Evolutionary conservation across 2,329 filamentous ascomycete genomes (phyloP).

Genomic region (Trichoderma afroharzianum): DNA sequence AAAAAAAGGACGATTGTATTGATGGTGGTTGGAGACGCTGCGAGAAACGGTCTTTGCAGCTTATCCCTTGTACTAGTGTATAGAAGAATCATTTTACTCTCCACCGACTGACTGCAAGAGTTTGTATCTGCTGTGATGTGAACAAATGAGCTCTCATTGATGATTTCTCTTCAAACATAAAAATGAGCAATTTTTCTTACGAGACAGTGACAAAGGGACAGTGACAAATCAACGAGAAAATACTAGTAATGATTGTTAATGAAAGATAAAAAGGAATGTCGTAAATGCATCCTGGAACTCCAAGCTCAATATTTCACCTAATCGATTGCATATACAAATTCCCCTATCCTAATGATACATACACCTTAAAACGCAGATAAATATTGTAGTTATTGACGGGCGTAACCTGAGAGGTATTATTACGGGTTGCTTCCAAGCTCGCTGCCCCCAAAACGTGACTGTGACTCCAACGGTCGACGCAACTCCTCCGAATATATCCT

Average conservation of each 20-base stretch:
- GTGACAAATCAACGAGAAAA: not conserved
- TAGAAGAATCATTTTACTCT: constrained; percentile 32
- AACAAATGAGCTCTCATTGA: not conserved
- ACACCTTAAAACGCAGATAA: not conserved
- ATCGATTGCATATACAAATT: not conserved
- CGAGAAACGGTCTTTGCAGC: not conserved
- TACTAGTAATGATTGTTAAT: not conserved
- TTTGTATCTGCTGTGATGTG: not conserved
- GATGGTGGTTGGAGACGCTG: constrained; percentile 16
- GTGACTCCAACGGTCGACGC: not conserved
- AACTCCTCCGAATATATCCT: not conserved
- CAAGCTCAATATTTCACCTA: not conserved
- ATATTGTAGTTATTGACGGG: not conserved
- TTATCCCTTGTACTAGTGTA: constrained; percentile 36
- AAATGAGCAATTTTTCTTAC: too few species aligned
- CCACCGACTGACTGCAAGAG: not conserved
- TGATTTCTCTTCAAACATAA: not conserved
- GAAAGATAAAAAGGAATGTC: not conserved
- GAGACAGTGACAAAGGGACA: too few species aligned
- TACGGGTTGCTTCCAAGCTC: not conserved
- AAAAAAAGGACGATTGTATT: constrained; percentile 1
- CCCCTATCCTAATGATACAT: constrained; percentile 4
- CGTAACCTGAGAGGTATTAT: not conserved
- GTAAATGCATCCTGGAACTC: not conserved
- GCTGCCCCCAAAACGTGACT: not conserved